Conservation (phyloP, 257 asterid species). For the Salvia miltiorrhiza region DNA sequence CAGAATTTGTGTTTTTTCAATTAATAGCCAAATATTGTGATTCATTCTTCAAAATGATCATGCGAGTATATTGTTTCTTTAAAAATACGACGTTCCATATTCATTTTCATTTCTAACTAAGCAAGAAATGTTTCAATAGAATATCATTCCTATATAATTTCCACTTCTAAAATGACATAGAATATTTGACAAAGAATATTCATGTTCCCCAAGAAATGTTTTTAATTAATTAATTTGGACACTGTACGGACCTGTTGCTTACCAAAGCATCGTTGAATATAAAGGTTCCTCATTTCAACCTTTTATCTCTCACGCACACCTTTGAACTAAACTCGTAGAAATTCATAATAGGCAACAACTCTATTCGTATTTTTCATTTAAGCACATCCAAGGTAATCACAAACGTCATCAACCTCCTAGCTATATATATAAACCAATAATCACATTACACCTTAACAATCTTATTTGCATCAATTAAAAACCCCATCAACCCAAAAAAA, state of each 20-base stretch:
- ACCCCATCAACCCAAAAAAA: background rate
- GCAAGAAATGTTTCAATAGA: no score
- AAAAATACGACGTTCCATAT: no score
- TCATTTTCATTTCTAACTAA: no score
- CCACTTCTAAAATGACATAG: background rate
- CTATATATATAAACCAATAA: background rate
- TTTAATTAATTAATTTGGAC: background rate
- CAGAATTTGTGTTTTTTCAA: no score
- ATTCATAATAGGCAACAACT: background rate
- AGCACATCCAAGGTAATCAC: background rate
- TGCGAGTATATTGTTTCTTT: no score
- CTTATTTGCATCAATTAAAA: background rate
- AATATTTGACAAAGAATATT: background rate
- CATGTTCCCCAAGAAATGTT: background rate
- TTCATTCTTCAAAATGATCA: no score
- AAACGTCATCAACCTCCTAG: constrained; percentile 15
- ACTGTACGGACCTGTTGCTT: constrained; percentile 26
- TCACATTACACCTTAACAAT: background rate
- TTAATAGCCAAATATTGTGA: no score
- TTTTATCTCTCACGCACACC: constrained; percentile 17
- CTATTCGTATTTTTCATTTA: background rate
- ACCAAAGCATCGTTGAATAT: constrained; percentile 26
- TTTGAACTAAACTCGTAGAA: constrained; percentile 9
- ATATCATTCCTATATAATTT: no score
- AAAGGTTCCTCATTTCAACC: constrained; percentile 31